Evolutionary conservation across 495 filamentous ascomycete genomes (phyloP), one percentile per base, ranked within the genome.

Genomic region (Durotheca rogersii): DNA sequence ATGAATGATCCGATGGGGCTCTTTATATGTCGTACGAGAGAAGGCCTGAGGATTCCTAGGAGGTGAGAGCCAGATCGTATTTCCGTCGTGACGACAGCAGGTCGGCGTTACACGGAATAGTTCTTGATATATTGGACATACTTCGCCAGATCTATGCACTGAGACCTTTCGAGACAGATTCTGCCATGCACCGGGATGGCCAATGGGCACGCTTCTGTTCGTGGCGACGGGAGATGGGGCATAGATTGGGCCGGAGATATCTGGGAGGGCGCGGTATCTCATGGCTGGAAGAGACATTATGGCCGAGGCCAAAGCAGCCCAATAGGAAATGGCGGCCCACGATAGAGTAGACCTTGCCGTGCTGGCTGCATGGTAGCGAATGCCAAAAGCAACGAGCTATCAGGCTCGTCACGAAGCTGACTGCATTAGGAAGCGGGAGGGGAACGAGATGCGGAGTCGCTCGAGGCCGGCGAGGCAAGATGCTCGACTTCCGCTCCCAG

Each of bases 11-110:
- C 41, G 51, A 53, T 33, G 51, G 41, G 37, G 56, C 51, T 62
- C 60, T 63, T 60, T 65, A 62, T 65, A 65, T 62, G 58, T 56
- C 59, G 55, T 48, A 65, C 55, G 33, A 59, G 40, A 59, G 40
- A 40, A 59, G 43, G 38, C 9, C 18, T 45, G 40, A 36, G 40
- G 29, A 25, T 29, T 7, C 21, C 15, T 35, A 25, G 41, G 40
- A 25, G 46, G 41, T 34, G 31, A 25, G 32, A 30, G 16, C 47
- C 10, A 18, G 21, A 17, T 21, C 30, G 41, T 37, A 41, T 41
- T 17, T 50, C 44, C 32, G 37, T 35, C 41, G 41, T 11, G 39
- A 23, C 41, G 30, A 41, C 18, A 29, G 45, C 44, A 33, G 52
- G 32, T 41, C n/a, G 31, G 10, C 11, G 32, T 47, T 33, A 47